Conservation (phyloP, 208 protist species). For the Leishmania tarentolae region DNA sequence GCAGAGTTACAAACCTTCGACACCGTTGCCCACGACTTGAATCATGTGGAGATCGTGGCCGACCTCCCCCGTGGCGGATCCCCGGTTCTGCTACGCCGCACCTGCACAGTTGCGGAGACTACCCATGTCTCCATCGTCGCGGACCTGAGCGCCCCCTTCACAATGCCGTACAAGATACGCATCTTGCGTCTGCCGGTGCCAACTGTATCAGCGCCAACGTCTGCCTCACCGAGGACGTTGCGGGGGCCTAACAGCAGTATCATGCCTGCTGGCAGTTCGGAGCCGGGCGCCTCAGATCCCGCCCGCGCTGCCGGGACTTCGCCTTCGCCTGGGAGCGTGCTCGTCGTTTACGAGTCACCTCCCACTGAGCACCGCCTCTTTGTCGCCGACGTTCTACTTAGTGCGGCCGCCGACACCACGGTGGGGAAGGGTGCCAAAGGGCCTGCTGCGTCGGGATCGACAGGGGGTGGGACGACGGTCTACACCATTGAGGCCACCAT, state of each 20-base stretch:
- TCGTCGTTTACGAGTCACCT: conserved; percentile 29
- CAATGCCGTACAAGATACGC: conserved; percentile 58
- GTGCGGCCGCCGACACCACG: neutral
- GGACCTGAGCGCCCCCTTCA: conserved; percentile 36
- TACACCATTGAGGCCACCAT: conserved; percentile 72
- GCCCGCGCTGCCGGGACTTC: neutral
- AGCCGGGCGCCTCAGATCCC: neutral
- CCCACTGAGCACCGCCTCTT: conserved; percentile 40
- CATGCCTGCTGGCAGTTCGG: neutral
- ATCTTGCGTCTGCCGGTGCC: conserved; percentile 21
- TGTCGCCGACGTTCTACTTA: conserved; percentile 52
- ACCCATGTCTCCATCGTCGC: conserved; percentile 61
- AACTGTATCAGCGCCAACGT: neutral
- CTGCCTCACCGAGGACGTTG: neutral
- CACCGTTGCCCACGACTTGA: conserved; percentile 36
- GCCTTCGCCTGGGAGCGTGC: neutral
- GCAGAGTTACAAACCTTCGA: conserved; percentile 58
- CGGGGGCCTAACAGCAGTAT: neutral
- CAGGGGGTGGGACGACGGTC: conserved; percentile 5
- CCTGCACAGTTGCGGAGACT: conserved; percentile 50
- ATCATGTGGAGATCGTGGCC: conserved; percentile 41
- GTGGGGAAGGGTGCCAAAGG: conserved; percentile 20
- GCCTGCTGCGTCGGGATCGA: neutral
- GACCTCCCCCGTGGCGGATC: conserved; percentile 59
- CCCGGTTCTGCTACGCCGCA: conserved; percentile 61